phyloP scores from a whole-genome alignment of 257 asterid species.

The Plantago major region DNA sequence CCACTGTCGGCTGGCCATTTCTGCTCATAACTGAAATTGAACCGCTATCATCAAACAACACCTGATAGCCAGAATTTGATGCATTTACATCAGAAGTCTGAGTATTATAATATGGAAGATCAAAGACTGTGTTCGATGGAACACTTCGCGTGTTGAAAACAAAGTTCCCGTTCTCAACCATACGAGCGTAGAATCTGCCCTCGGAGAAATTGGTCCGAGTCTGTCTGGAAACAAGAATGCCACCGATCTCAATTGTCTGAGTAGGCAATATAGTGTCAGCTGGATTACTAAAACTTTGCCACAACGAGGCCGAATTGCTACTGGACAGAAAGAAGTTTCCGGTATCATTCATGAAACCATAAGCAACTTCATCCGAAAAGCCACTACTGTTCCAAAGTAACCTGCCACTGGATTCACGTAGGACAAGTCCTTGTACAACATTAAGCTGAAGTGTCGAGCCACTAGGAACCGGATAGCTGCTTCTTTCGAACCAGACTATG shows the following conservation, averaged over 20 bases:
- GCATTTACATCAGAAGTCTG: too few relatives aligned
- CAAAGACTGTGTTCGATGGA: too few relatives aligned
- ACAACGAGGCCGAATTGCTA: conserved; percentile 22
- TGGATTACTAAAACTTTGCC: conserved; percentile 49
- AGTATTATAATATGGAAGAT: too few relatives aligned
- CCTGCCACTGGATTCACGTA: conserved; percentile 31
- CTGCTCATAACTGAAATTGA: conserved; percentile 21
- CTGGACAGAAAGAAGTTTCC: conserved; percentile 42
- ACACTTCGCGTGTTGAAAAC: too few relatives aligned
- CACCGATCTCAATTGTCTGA: conserved; percentile 22
- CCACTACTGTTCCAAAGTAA: conserved; percentile 21
- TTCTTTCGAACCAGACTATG: conserved; percentile 42
- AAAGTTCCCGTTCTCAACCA: conserved; percentile 32
- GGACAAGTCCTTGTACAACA: conserved; percentile 32
- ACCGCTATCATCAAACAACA: conserved; percentile 29
- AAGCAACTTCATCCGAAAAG: conserved; percentile 17
- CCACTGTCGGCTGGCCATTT: conserved; percentile 21
- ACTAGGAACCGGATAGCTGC: conserved; percentile 26
- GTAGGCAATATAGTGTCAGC: conserved; percentile 35
- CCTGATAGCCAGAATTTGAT: too few relatives aligned
- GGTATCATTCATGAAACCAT: conserved; percentile 43
- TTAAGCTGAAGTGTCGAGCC: conserved; percentile 35
- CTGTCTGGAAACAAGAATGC: conserved; percentile 22
- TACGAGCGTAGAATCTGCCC: conserved; percentile 42
- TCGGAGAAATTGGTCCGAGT: conserved; percentile 26